Evolutionary conservation across 2,329 filamentous ascomycete species (phyloP).

Genomic region (Verticillium albo-atrum): DNA sequence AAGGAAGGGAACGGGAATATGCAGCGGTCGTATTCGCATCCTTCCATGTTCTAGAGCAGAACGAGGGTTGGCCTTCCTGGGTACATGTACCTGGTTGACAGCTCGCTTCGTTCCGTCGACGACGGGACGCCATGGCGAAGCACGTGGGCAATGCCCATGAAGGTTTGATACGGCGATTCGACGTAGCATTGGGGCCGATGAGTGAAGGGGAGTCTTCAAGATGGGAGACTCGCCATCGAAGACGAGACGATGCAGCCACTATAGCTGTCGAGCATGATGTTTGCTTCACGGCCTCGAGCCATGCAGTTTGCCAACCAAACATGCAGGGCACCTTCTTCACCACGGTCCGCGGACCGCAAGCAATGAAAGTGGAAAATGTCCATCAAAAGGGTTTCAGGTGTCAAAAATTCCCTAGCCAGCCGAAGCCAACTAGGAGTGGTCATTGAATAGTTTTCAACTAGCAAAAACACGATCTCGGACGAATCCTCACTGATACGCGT

Average conservation of each 20-base stretch:
- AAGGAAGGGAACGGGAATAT: not conserved
- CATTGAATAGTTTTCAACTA: slow-evolving; percentile 84
- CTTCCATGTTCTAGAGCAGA: not conserved
- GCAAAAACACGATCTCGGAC: slow-evolving; percentile 86
- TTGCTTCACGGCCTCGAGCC: too few relatives aligned
- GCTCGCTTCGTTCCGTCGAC: not conserved
- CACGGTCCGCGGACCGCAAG: not conserved
- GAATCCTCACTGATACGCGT: slow-evolving; percentile 82
- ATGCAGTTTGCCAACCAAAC: too few relatives aligned
- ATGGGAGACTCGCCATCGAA: too few relatives aligned
- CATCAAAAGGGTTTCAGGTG: slow-evolving; percentile 26
- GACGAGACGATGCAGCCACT: too few relatives aligned
- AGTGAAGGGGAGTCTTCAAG: too few relatives aligned
- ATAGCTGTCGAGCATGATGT: too few relatives aligned
- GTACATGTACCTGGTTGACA: not conserved
- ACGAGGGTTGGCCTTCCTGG: not conserved
- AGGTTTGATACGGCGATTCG: not conserved
- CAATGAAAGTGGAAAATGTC: slow-evolving; percentile 1
- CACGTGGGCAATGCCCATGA: not conserved
- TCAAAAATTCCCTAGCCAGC: slow-evolving; percentile 79
- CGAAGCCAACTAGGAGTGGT: slow-evolving; percentile 68
- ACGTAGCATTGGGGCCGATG: not conserved
- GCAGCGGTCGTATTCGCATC: not conserved
- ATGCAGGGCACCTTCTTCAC: slow-evolving; percentile 1
- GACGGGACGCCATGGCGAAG: not conserved